Base-by-base conservation (phyloP, 768 basidiomycete genomes). In the Psilocybe tampanensis region DNA sequence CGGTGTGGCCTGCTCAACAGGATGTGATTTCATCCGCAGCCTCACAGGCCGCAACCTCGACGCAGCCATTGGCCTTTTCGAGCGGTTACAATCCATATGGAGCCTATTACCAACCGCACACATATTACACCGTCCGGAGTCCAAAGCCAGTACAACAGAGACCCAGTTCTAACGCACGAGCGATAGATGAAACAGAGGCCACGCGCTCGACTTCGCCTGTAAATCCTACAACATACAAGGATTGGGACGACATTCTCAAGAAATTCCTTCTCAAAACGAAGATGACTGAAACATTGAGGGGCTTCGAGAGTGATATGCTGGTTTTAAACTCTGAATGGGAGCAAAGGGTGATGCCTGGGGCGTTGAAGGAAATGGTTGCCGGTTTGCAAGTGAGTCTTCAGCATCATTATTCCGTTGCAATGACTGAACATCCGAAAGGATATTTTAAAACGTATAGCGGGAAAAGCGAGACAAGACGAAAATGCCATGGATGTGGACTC, bases 311-410 rank as follows among this genome's bases (percentile, higher is more conserved):
- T n/a, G 90, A 92, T 64, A 80, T 91, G 73, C 66, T 91, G 4
- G 79, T 89, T n/a, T 69, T 91, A 72, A 91, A 84, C 58, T 66
- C 77, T 0, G 81, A 83, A 1, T 89, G 85, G 80, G 90, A 91
- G 69, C 74, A 75, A 34, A 73, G 76, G 55, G 76, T 72, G n/a
- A 74, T 90, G 7, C 82, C 84, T 9, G 71, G 65, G 0, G 88
- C 88, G 3, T 68, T 92, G 29, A 70, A 72, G 3, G 77, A 80
- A 23, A 68, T 91, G 23, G 70, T 79, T 33, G 72, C 76, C 36
- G 77, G 78, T 56, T 72, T 89, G 32, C 72, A 77, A 62, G 87
- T 87, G 62, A 53, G 81, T 69, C 48, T 53, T 2, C 45, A 39
- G 17, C 44, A 39, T 11, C 34, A 43, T 42, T 18, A 44, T 47